phyloP scores from a whole-genome alignment of 139 green algal genomes.

The Spirogloea muscicola region DNA sequence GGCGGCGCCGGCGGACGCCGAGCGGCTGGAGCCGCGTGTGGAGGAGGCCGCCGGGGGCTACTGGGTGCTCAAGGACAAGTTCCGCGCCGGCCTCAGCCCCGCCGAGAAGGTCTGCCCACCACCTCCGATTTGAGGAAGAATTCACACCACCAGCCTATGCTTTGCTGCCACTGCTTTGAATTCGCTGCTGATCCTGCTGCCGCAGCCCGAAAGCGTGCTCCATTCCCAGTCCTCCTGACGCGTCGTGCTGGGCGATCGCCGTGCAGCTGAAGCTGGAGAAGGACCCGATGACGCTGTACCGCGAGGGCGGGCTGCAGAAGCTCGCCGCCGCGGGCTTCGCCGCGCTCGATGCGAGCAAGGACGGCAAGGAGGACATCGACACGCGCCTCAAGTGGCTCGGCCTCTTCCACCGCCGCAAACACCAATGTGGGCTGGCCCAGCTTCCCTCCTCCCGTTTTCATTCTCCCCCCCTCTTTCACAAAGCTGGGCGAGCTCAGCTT shows the following conservation, averaged over 20 bases:
- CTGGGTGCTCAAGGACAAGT: constrained; percentile 40
- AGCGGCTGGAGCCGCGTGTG: constrained; percentile 22
- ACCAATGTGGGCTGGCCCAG: constrained; percentile 56
- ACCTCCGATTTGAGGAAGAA: not conserved
- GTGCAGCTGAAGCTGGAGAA: constrained; percentile 32
- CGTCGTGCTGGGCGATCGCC: not conserved
- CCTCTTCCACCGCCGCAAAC: constrained; percentile 94
- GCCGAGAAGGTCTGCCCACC: constrained; percentile 11
- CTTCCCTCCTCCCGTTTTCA: not conserved
- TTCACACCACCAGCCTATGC: no score
- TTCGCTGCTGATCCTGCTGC: no score
- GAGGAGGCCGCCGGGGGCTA: constrained; percentile 13
- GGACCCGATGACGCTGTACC: constrained; percentile 39
- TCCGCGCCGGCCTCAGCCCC: constrained; percentile 18
- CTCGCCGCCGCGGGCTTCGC: constrained; percentile 11
- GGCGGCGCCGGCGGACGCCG: not conserved
- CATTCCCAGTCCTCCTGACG: not conserved
- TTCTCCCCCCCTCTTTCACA: not conserved
- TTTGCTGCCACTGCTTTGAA: no score
- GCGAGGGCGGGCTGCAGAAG: constrained; percentile 18
- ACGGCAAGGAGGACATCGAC: constrained; percentile 82
- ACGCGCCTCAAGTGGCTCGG: constrained; percentile 93
- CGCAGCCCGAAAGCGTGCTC: not conserved
- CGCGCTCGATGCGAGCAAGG: constrained; percentile 32
- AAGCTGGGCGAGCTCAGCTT: no score